A percentile compares a stretch with the other conserved stretches of the same genome.
These are phyloP conservation scores for Globisporangium viniferum DNA, from an alignment of 352 stramenopile species.

Conservation along the genomic window DNA sequence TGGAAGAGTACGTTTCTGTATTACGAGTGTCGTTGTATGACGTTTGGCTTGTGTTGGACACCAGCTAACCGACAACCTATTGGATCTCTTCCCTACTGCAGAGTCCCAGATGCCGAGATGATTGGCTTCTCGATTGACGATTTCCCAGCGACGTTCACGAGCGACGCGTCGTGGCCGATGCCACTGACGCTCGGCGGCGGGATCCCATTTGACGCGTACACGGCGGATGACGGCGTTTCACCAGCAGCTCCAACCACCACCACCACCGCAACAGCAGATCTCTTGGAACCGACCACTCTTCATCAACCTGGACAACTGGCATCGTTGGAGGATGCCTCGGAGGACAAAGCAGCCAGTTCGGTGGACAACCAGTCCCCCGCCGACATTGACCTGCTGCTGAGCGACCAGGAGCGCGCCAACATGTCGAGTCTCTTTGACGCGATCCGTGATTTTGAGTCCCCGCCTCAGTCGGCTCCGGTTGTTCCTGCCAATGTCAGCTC, in stretches of 20 bases:
- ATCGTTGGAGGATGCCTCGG: background rate
- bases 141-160: constrained; percentile 46
- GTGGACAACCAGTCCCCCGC: constrained; percentile 7
- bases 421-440: constrained; percentile 61
- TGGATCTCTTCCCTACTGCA: constrained; percentile 10
- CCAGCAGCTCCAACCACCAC: background rate
- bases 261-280: background rate
- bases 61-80: background rate
- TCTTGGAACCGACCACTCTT: background rate
- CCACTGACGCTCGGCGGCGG: constrained; percentile 15
- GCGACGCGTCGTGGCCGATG: constrained; percentile 39
- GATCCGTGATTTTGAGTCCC: constrained; percentile 67
- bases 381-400: constrained; percentile 56
- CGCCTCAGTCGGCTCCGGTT: constrained; percentile 16
- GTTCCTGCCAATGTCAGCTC: background rate
- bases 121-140: constrained; percentile 69
- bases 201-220: constrained; percentile 24
- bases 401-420: constrained; percentile 61
- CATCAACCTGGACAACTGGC: background rate
- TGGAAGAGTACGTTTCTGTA: constrained; percentile 46
- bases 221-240: background rate
- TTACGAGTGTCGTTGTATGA: background rate
- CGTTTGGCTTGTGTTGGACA: background rate
- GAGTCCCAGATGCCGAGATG: constrained; percentile 50
- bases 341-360: constrained; percentile 3